Conservation (phyloP, 208 protist species). For the Leptomonas pyrrhocoris region DNA sequence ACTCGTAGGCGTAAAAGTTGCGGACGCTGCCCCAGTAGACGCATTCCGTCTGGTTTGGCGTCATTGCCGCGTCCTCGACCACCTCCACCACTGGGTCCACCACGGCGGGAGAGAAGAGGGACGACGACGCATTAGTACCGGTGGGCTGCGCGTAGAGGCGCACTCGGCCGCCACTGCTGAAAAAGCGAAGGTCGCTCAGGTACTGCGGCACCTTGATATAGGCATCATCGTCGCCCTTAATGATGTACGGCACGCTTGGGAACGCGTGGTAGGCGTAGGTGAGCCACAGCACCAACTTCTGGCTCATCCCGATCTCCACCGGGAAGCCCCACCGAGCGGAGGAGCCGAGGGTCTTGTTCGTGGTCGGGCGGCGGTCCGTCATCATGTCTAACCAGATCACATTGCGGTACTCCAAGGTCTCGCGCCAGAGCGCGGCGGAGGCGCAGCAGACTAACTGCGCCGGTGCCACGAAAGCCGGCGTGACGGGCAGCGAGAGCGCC, state of each 20-base stretch:
- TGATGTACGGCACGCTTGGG: conserved; percentile 37
- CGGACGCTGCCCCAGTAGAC: conserved; percentile 32
- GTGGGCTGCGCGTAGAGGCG: neutral
- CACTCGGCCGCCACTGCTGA: neutral
- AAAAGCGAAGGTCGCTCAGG: conserved; percentile 34
- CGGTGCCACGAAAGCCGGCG: neutral
- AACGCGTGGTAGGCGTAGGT: conserved; percentile 45
- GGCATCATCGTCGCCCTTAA: conserved; percentile 62
- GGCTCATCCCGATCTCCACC: conserved; percentile 47
- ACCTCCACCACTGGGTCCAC: neutral
- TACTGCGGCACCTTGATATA: conserved; percentile 61
- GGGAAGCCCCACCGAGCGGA: conserved; percentile 34
- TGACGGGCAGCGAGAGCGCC: neutral
- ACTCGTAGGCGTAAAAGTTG: neutral
- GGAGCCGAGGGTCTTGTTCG: conserved; percentile 30
- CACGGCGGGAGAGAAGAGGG: neutral
- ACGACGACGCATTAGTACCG: neutral
- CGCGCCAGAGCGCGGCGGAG: conserved; percentile 33
- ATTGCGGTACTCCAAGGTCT: conserved; percentile 40
- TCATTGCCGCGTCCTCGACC: too few relatives aligned
- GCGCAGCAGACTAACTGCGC: conserved; percentile 9
- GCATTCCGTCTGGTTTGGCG: conserved; percentile 3
- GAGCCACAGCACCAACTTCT: conserved; percentile 55
- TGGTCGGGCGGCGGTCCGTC: conserved; percentile 14
- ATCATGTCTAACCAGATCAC: conserved; percentile 37